These are phyloP conservation scores for Sarocladium strictum DNA, from an alignment of 2,329 filamentous ascomycete species.

Conservation along the genomic window DNA sequence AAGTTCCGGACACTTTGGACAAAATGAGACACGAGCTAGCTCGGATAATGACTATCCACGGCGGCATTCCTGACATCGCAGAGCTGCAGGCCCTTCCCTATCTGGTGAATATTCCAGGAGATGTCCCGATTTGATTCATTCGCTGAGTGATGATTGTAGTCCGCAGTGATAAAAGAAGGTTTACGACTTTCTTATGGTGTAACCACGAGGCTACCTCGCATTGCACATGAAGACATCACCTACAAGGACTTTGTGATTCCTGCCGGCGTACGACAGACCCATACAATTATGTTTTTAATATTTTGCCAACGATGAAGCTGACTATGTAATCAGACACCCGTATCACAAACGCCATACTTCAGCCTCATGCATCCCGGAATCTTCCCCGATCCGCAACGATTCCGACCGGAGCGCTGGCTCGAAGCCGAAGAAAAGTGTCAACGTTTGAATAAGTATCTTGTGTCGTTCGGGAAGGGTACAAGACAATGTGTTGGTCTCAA, in stretches of 20 bases:
- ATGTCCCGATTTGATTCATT: background rate
- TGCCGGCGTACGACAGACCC: conserved; percentile 10
- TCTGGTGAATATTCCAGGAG: conserved; percentile 18
- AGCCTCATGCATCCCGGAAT: conserved; percentile 13
- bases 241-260: conserved; percentile 12
- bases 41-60: background rate
- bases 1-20: conserved; percentile 20
- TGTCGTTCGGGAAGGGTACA: background rate
- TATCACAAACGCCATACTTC: conserved; percentile 15
- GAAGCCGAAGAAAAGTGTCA: background rate
- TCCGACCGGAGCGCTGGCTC: background rate
- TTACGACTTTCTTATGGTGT: conserved; percentile 14
- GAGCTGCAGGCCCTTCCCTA: conserved; percentile 29
- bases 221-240: conserved; percentile 10
- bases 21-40: conserved; percentile 28
- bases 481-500: background rate
- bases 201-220: conserved; percentile 12
- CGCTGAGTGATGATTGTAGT: conserved; percentile 3
- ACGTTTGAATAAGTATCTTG: background rate
- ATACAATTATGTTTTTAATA: background rate
- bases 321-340: background rate
- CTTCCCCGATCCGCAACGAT: conserved; percentile 4
- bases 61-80: conserved; percentile 12
- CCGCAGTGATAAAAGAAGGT: conserved; percentile 11
- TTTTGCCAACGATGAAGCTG: background rate